These are phyloP conservation scores for Gamarada debralockiae DNA, from an alignment of 495 filamentous ascomycete genomes.

Conservation along the genomic window DNA sequence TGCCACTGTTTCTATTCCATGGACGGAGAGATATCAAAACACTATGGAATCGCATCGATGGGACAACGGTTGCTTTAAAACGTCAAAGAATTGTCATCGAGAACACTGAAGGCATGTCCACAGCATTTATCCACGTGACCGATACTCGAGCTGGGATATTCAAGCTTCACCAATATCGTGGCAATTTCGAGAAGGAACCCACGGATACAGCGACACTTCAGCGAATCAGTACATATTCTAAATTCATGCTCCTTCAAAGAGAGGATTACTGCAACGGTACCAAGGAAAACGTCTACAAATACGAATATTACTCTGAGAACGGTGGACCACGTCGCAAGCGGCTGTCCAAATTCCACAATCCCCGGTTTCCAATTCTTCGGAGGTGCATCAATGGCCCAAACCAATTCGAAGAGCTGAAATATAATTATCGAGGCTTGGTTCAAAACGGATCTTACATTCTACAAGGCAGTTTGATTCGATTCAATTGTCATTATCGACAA, in stretches of 20 bases:
- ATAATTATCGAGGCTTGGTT: conserved; percentile 52
- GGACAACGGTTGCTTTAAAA: conserved; percentile 43
- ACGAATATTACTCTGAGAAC: conserved; percentile 37
- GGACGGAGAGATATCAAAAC: conserved; percentile 39
- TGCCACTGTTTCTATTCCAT: conserved; percentile 18
- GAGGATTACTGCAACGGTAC: conserved; percentile 45
- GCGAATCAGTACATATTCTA: conserved; percentile 44
- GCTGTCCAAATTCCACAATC: conserved; percentile 42
- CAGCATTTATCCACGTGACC: conserved; percentile 40
- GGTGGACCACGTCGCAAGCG: conserved; percentile 25
- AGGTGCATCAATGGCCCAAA: conserved; percentile 42
- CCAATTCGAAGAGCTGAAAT: too few species aligned
- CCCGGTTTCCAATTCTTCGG: too few species aligned
- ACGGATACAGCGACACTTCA: conserved; percentile 36
- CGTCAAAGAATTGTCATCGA: conserved; percentile 41
- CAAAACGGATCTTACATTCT: conserved; percentile 51
- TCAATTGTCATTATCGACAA: conserved; percentile 57
- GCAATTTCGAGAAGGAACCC: conserved; percentile 41
- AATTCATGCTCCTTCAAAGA: conserved; percentile 42
- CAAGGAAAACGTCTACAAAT: conserved; percentile 46
- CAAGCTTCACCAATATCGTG: conserved; percentile 45
- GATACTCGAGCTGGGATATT: conserved; percentile 43
- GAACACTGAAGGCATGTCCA: conserved; percentile 41
- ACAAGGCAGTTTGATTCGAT: conserved; percentile 50
- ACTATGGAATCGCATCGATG: conserved; percentile 45